phyloP scores from a whole-genome alignment of 305 asterid genomes.

The Lippia alba region DNA sequence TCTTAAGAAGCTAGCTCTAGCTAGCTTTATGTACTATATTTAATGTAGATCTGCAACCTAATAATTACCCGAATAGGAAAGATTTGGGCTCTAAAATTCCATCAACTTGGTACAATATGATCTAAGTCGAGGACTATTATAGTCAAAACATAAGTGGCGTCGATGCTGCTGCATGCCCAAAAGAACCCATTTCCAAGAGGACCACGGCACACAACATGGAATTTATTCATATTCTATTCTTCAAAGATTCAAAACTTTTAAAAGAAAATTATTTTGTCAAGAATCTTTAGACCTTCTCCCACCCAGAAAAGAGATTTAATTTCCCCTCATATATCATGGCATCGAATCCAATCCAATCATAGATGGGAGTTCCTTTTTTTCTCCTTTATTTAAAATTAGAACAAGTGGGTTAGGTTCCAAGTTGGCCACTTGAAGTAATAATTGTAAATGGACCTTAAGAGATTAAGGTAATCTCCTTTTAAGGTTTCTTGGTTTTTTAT shows the following conservation, averaged over 20 bases:
- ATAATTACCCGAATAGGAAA: conserved; percentile 44
- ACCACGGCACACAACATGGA: conserved; percentile 39
- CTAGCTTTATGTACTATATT: no score
- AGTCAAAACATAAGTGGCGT: conserved; percentile 50
- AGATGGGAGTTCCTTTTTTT: no score
- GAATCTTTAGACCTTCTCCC: conserved; percentile 44
- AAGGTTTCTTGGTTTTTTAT: conserved; percentile 2
- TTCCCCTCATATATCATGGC: conserved; percentile 31
- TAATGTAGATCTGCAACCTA: not conserved
- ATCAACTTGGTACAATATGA: not conserved
- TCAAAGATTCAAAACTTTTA: conserved; percentile 42
- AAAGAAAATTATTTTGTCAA: conserved; percentile 33
- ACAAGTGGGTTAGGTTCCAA: conserved; percentile 46
- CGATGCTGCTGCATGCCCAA: conserved; percentile 37
- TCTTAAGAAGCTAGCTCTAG: no score
- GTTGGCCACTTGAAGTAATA: conserved; percentile 30
- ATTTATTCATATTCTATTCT: conserved; percentile 41
- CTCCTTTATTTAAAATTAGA: not conserved
- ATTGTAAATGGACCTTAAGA: not conserved
- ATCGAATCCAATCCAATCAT: conserved; percentile 44
- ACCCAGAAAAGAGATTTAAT: conserved; percentile 27
- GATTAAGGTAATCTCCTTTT: conserved; percentile 38
- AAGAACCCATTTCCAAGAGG: conserved; percentile 42
- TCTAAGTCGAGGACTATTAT: conserved; percentile 35
- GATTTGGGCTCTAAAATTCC: conserved; percentile 6